Percentiles rank a stretch among this genome's conserved stretches.
Evolutionary conservation across 129 eudicot genomes (phyloP).

Genomic region (Chrysanthemum lavandulifolium): DNA sequence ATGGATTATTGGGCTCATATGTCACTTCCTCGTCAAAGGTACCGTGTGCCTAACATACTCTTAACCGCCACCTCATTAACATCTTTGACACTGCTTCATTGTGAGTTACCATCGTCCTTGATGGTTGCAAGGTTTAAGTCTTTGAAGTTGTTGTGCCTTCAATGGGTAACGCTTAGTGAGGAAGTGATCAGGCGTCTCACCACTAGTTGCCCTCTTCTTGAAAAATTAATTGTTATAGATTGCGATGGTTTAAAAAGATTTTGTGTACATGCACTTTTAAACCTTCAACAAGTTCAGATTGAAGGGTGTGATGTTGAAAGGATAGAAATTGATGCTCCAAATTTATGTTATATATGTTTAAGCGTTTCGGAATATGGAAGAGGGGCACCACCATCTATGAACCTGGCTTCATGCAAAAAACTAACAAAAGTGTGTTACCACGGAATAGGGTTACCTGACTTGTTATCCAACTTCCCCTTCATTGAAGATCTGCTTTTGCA

Average conservation of each 20-base stretch:
- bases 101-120: background rate
- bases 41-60: background rate
- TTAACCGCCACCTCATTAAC: background rate
- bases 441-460: background rate
- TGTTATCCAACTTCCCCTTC: background rate
- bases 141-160: background rate
- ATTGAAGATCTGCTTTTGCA: background rate
- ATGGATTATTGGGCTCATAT: background rate
- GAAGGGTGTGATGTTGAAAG: no score
- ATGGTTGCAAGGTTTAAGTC: no score
- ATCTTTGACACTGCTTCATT: no score
- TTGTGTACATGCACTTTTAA: background rate
- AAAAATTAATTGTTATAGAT: background rate
- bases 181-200: no score
- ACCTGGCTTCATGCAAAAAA: constrained; percentile 9
- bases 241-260: background rate
- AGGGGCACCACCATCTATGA: background rate
- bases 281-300: background rate
- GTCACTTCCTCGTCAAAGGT: no score
- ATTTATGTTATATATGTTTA: background rate
- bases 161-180: no score
- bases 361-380: background rate
- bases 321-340: background rate
- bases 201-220: constrained; percentile 8
- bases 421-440: background rate